Evolutionary conservation across 2,329 filamentous ascomycete genomes (phyloP), one percentile per base, ranked within the genome.

Genomic region (Colletotrichum tofieldiae): DNA sequence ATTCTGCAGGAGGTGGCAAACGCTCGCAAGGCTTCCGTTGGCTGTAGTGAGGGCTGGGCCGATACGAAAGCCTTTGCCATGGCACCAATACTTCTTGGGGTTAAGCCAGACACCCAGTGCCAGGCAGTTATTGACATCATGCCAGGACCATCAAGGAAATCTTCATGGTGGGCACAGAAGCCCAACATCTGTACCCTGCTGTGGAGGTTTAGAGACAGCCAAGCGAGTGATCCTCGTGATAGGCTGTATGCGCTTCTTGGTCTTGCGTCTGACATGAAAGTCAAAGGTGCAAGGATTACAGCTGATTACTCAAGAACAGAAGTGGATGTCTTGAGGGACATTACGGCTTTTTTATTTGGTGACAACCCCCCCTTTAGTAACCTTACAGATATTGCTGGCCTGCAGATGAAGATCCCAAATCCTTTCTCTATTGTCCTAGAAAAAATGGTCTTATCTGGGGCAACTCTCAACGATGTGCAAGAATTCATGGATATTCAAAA

Each of bases 181-280:
- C 8, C 54, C 8, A 39, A 56, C 14, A 56, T 56, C 4, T 56
- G 54, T 56, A 39, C 54, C 20, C 20, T 56, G 9, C n/a, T 56
- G 6, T 56, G 54, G 54, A 39, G 29, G 35, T 56, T 56, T 20
- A 35, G 54, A 56, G 54, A 23, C n/a, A 56, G 54, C 20, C 32
- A 56, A 23, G 54, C 54, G 3, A 56, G 54, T 3, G 54, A 56
- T 56, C 54, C 54, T 39, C 54, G 54, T 11, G 54, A 56, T 23
- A 56, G 54, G 54, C 16, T 39, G 20, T 56, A 12, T 16, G 54
- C 54, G 18, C 54, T 56, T 4, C 9, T 56, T 2, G 54, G 54
- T 16, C 54, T 56, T 26, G 54, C 54, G 7, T 56, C 54, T 9
- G 54, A 56, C 12, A 56, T 23, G 54, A 39, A n/a, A 23, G 20